Conservation (phyloP, 768 basidiomycete genomes). For the Suillus alpinus region DNA sequence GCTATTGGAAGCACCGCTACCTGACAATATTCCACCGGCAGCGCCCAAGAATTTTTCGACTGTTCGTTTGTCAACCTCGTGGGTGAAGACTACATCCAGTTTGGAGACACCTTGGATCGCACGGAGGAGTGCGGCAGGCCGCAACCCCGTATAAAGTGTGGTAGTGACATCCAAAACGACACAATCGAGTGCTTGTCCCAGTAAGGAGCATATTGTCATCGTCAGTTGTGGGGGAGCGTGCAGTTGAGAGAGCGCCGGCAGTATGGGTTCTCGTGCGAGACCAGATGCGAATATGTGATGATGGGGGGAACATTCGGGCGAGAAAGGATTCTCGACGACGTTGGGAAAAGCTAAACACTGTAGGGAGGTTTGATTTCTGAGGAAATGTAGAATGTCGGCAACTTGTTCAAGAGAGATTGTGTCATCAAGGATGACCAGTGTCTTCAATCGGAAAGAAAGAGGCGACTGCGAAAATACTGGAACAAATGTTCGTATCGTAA, state of each 20-base stretch:
- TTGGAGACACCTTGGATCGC: conserved; percentile 25
- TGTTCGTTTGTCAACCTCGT: conserved; percentile 32
- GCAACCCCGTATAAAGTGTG: conserved; percentile 29
- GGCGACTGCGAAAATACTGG: conserved; percentile 18
- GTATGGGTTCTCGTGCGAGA: conserved; percentile 2
- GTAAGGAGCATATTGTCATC: conserved; percentile 17
- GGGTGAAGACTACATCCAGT: conserved; percentile 26
- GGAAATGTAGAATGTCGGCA: conserved; percentile 20
- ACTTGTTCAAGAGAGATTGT: conserved; percentile 21
- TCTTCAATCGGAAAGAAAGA: conserved; percentile 21
- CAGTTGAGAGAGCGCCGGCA: conserved; percentile 25
- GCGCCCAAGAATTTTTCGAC: conserved; percentile 30
- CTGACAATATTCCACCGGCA: conserved; percentile 21
- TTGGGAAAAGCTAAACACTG: conserved; percentile 27
- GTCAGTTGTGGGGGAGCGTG: conserved; percentile 25
- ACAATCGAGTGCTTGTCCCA: conserved; percentile 15
- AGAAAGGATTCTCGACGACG: conserved; percentile 14
- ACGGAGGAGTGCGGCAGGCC: conserved; percentile 25
- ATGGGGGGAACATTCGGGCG: background rate
- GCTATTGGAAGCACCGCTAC: conserved; percentile 3
- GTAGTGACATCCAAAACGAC: conserved; percentile 24
- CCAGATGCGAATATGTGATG: background rate
- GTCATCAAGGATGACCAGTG: conserved; percentile 27
- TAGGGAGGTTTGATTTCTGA: conserved; percentile 22
- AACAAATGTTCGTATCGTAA: conserved; percentile 25